phyloP scores from a whole-genome alignment of 305 asterid genomes.

The Coffea humblotiana region DNA sequence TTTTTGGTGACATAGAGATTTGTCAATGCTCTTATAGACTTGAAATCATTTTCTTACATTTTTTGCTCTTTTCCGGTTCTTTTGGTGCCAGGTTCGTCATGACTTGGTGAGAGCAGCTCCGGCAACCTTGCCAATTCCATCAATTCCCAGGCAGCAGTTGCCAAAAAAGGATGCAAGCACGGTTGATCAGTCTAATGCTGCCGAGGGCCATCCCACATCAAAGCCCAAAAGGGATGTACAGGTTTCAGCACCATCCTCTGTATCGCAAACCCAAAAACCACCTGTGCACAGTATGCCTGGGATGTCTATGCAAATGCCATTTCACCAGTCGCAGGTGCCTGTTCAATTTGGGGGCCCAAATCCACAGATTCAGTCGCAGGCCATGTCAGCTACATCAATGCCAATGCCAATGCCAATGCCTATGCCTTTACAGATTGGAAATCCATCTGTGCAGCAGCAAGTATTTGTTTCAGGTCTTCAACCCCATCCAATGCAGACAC shows the following conservation, averaged over 20 bases:
- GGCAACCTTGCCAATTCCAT: constrained; percentile 45
- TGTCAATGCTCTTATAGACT: neutral
- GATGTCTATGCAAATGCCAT: constrained; percentile 60
- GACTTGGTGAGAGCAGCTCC: constrained; percentile 47
- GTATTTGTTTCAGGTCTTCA: constrained; percentile 69
- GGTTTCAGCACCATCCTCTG: constrained; percentile 43
- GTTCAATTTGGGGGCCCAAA: constrained; percentile 71
- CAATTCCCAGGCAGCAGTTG: constrained; percentile 56
- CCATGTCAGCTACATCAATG: constrained; percentile 55
- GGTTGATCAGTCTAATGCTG: constrained; percentile 43
- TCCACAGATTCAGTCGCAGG: constrained; percentile 65
- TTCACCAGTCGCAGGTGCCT: constrained; percentile 53
- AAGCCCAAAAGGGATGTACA: constrained; percentile 59
- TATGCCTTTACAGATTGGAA: constrained; percentile 57
- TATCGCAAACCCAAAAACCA: constrained; percentile 56
- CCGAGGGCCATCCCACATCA: constrained; percentile 45
- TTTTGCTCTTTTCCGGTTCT: neutral
- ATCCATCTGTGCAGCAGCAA: constrained; percentile 60
- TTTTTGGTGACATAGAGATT: neutral
- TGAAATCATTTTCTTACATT: neutral
- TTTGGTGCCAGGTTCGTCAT: constrained; percentile 48
- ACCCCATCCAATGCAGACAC: constrained; percentile 73
- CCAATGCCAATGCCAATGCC: constrained; percentile 54
- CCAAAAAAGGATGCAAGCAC: constrained; percentile 54
- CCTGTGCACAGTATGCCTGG: constrained; percentile 50